Evolutionary conservation across 108 stramenopile genomes (phyloP).

Genomic region (Aurantiochytrium sp.): DNA sequence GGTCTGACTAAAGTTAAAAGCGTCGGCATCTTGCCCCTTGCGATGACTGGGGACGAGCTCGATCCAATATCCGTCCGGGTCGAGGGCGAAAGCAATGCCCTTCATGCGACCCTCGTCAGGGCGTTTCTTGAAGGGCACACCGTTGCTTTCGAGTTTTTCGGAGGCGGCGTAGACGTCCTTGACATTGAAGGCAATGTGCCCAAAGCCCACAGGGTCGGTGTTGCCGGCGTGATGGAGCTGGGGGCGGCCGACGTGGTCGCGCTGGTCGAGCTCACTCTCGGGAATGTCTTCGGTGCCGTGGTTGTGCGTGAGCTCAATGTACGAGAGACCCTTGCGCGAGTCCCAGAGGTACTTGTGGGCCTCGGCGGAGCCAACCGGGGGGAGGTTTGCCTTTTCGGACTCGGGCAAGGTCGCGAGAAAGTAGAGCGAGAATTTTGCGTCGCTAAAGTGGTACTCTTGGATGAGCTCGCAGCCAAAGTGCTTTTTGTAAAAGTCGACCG

Average conservation of each 20-base stretch:
- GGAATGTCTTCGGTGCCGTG: slow-evolving; percentile 75
- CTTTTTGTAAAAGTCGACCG: slow-evolving; percentile 74
- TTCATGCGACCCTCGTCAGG: slow-evolving; percentile 70
- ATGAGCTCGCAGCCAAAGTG: slow-evolving; percentile 64
- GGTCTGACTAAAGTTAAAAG: slow-evolving; percentile 69
- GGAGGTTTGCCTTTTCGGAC: slow-evolving; percentile 43
- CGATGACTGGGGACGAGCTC: slow-evolving; percentile 29
- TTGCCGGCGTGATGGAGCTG: slow-evolving; percentile 79
- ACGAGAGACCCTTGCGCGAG: slow-evolving; percentile 15
- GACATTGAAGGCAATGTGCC: slow-evolving; percentile 88
- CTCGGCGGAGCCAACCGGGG: slow-evolving; percentile 23
- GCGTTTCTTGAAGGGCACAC: slow-evolving; percentile 84
- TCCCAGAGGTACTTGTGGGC: background rate
- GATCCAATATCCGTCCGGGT: slow-evolving; percentile 33
- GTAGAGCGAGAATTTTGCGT: slow-evolving; percentile 70
- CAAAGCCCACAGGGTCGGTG: slow-evolving; percentile 88
- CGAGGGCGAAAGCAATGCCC: slow-evolving; percentile 27
- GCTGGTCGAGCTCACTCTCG: slow-evolving; percentile 32
- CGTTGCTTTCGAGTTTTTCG: slow-evolving; percentile 57
- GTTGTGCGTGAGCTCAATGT: slow-evolving; percentile 86
- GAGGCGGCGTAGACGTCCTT: slow-evolving; percentile 71
- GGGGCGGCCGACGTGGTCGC: background rate
- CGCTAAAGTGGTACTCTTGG: slow-evolving; percentile 62
- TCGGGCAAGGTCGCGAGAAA: slow-evolving; percentile 70
- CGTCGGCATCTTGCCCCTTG: slow-evolving; percentile 49